A percentile compares a stretch with the other conserved stretches of the same genome.
Evolutionary conservation across 2,329 filamentous ascomycete genomes (phyloP).

Genomic region (Grosmannia huntii): DNA sequence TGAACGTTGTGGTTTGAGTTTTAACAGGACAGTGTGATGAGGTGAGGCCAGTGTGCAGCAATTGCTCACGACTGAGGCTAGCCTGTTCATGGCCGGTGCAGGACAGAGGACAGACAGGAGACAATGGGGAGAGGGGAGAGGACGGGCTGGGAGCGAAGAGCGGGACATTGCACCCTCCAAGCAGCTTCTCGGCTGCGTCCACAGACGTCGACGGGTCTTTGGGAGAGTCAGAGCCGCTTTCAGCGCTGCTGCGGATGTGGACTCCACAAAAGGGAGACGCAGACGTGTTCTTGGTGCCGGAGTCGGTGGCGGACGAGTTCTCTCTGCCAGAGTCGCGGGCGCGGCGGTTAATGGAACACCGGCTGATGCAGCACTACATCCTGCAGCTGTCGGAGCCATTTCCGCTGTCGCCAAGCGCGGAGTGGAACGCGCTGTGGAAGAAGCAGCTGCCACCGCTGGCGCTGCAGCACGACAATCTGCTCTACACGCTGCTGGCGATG

Average conservation of each 20-base stretch:
- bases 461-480: conserved; percentile 14
- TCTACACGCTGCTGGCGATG: conserved; percentile 14
- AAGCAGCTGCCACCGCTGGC: conserved; percentile 12
- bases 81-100: conserved; percentile 12
- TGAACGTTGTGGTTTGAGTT: not conserved
- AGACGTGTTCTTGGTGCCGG: not conserved
- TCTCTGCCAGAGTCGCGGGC: conserved; percentile 13
- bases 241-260: conserved; percentile 8
- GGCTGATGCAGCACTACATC: conserved; percentile 16
- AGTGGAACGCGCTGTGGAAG: conserved; percentile 14
- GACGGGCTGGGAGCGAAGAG: not conserved
- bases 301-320: conserved; percentile 4
- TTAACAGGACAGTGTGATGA: conserved; percentile 15
- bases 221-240: not conserved
- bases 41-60: conserved; percentile 13
- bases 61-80: conserved; percentile 15
- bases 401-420: conserved; percentile 8
- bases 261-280: not conserved
- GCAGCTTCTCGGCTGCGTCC: not conserved
- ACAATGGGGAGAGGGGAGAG: not conserved
- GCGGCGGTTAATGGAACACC: conserved; percentile 17
- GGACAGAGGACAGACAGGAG: not conserved
- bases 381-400: conserved; percentile 10
- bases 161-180: not conserved
- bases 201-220: not conserved